Base-by-base conservation (phyloP, 306 rosid species). In the Vachellia pachyceras region DNA sequence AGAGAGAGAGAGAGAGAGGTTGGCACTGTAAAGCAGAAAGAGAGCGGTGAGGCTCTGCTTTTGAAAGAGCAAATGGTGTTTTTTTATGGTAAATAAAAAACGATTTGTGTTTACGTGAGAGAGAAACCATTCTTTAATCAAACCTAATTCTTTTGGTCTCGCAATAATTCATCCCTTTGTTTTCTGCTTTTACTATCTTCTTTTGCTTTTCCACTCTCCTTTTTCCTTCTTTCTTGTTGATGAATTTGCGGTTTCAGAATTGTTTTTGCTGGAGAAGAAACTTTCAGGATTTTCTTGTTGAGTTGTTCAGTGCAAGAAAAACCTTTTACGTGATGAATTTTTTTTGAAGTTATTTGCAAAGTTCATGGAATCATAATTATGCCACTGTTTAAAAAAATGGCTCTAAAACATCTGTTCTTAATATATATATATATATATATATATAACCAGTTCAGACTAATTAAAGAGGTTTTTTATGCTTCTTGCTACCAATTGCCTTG, bases 121-220 rank as follows among this genome's bases (percentile, higher is more conserved):
- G 83, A 81, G 47, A 68, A 18, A 72, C 45, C 15, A 84, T 67
- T 77, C 74, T 85, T 73, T 66, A 77, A 67, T 77, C 69, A 65
- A 25, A 23, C 50, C 42, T 61, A 80, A 71, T 72, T 78, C 82
- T 65, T 84, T 66, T 72, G 57, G 58, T 25, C 47, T 20, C 49
- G 46, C 80, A 81, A 80, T 85, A 65, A 81, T 85, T 72, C 74
- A 18, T 65, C 33, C 75, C 79, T 49, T 41, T 72, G 33, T 70
- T 37, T 17, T 44, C 15, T 61, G 79, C 10, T 50, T 76, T 50
- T 20, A n/a, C 6, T 18, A 73, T 61, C 45, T 73, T 78, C 8
- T 68, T 7, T 69, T n/a, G 7, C 54, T 78, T 55, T 55, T 55
- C 3, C 17, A 7, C 42, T 6, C 54, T 29, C 23, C 18, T 6